Percentiles rank a stretch among this genome's conserved stretches.
Evolutionary conservation across 768 basidiomycete genomes (phyloP).

Genomic region (Boletellus emodensis): DNA sequence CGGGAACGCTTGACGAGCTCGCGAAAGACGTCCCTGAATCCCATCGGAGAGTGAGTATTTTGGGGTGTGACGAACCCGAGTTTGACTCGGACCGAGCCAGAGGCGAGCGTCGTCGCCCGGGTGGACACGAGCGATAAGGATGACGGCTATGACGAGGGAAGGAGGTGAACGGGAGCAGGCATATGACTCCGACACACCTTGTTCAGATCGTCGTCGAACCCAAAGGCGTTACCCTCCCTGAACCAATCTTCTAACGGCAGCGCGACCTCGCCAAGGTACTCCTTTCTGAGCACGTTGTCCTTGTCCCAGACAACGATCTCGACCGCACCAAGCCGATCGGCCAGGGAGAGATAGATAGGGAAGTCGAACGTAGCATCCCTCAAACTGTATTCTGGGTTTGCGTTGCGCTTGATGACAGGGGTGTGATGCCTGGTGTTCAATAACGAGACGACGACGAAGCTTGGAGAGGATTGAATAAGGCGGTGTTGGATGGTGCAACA

Average conservation of each 20-base stretch:
- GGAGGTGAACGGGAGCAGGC: not conserved
- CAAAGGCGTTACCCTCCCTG: constrained; percentile 35
- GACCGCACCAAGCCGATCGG: constrained; percentile 66
- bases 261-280: constrained; percentile 88
- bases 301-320: constrained; percentile 94
- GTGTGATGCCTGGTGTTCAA: constrained; percentile 62
- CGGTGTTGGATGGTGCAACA: not conserved
- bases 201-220: constrained; percentile 63
- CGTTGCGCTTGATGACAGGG: constrained; percentile 66
- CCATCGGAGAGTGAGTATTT: constrained; percentile 40
- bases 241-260: constrained; percentile 86
- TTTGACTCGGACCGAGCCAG: constrained; percentile 56
- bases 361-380: constrained; percentile 88
- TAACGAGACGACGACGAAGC: constrained; percentile 66
- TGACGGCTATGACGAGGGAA: constrained; percentile 37
- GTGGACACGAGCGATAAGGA: constrained; percentile 46
- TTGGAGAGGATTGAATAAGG: constrained; percentile 26
- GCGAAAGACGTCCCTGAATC: constrained; percentile 57
- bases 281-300: constrained; percentile 77
- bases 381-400: constrained; percentile 61
- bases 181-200: constrained; percentile 44
- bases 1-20: constrained; percentile 63
- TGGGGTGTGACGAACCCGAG: constrained; percentile 53
- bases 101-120: constrained; percentile 41
- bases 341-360: constrained; percentile 73